Conservation (phyloP, 2,329 filamentous ascomycete genomes). For the Microdochium nivale region DNA sequence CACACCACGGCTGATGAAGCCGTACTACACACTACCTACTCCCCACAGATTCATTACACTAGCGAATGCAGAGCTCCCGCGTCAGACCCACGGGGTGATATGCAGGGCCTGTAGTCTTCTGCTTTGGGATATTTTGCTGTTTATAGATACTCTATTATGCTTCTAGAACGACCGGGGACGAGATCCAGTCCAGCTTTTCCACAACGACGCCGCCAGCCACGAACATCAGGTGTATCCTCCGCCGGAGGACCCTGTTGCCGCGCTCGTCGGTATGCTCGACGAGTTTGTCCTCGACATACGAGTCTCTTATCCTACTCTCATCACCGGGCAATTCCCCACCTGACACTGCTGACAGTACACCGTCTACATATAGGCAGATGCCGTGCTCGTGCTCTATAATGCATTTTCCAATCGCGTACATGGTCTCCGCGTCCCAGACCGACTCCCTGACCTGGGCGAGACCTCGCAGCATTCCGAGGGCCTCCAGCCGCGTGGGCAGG, state of each 20-base stretch:
- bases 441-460: constrained; percentile 5
- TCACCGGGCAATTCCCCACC: constrained; percentile 3
- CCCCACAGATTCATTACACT: too few species aligned
- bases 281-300: constrained; percentile 5
- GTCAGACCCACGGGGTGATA: too few species aligned
- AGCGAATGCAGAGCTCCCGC: too few species aligned
- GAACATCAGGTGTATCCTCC: constrained; percentile 2
- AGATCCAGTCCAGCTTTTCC: neutral
- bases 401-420: constrained; percentile 5
- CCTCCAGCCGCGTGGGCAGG: constrained; percentile 7
- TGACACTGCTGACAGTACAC: neutral
- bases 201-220: neutral
- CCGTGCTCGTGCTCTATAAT: constrained; percentile 9
- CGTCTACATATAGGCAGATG: neutral
- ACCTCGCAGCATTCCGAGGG: constrained; percentile 2
- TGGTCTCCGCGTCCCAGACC: constrained; percentile 6
- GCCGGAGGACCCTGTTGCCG: constrained; percentile 1
- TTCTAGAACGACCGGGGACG: neutral
- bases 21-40: neutral
- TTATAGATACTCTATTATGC: too few species aligned
- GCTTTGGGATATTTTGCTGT: too few species aligned
- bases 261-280: constrained; percentile 1
- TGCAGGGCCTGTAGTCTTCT: too few species aligned
- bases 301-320: constrained; percentile 6
- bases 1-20: neutral